Evolutionary conservation across 371 early-diverging fungal species (phyloP), one percentile per base, ranked within the genome.

Genomic region (Mucor mucedo): DNA sequence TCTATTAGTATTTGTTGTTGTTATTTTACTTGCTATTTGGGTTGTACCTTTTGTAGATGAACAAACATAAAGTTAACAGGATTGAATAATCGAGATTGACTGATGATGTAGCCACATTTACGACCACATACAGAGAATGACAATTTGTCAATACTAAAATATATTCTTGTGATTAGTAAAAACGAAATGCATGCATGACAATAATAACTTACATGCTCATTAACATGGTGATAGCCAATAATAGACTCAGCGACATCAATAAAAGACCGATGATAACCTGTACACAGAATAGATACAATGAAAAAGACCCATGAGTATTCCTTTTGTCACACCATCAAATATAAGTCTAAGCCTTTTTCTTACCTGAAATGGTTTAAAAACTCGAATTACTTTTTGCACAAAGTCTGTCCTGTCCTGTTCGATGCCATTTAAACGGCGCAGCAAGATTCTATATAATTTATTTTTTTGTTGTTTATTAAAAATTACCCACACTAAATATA

Each of bases 101-200:
- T 77, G 28, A 85, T 78, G 41, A 87, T 82, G 45, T 84, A 89
- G 27, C 89, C 89, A 61, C 89, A 88, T 60, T 79, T 69, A 21
- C 77, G 73, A 1, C 88, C 88, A 58, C 88, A 89, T 9, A 86
- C 72, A 2, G 86, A 84, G 48, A 78, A 82, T 4, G 68, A 71
- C 28, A 85, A 56, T 61, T 86, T 87, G 58, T 84, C 86, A 53
- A 78, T 65, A 21, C 76, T 72, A 35, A 35, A 57, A 33, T 50
- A 33, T 50, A n/a, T 27, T 45, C 35, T 42, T 41, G n/a, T 35
- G 21, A 21, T 42, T 9, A 16, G 16, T 32, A 21, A 21, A 11
- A 14, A 44, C 7, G n/a, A 44, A 44, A 9, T 2, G 66, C 83
- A 71, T 71, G 78, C 84, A 73, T 73, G 39, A 81, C 75, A 68